Evolutionary conservation across 257 asterid species (phyloP).

Genomic region (Ballota nigra): DNA sequence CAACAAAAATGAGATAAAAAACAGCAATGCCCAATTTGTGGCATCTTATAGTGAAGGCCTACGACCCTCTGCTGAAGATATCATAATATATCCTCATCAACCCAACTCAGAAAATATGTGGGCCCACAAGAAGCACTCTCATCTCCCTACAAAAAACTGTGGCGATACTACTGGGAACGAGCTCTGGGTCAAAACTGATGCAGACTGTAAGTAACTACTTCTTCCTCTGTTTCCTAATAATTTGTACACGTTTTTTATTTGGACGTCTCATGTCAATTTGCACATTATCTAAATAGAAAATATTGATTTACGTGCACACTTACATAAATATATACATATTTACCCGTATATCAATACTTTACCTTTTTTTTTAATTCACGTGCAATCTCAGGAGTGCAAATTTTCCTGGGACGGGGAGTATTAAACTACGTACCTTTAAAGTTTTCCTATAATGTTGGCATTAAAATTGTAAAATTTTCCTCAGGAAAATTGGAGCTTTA

Average conservation of each 20-base stretch:
- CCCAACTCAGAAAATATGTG: slow-evolving; percentile 42
- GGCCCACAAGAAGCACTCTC: slow-evolving; percentile 49
- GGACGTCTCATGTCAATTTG: no score
- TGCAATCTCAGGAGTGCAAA: no score
- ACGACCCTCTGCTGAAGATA: slow-evolving; percentile 55
- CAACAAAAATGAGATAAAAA: slow-evolving; percentile 43
- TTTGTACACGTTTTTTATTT: no score
- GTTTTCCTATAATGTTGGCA: neutral
- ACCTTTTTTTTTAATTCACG: no score
- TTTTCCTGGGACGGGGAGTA: no score
- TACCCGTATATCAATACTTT: no score
- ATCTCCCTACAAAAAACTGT: slow-evolving; percentile 30
- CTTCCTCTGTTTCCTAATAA: no score
- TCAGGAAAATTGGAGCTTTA: neutral
- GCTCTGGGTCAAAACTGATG: slow-evolving; percentile 89
- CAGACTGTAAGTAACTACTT: slow-evolving; percentile 82
- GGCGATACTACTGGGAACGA: slow-evolving; percentile 50
- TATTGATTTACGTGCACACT: no score
- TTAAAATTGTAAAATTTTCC: neutral
- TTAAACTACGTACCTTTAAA: neutral
- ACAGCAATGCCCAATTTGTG: slow-evolving; percentile 22
- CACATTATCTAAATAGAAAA: no score
- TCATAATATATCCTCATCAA: slow-evolving; percentile 60
- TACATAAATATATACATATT: no score
- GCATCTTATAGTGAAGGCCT: slow-evolving; percentile 34